These are phyloP conservation scores for Suillus subalutaceus DNA, from an alignment of 768 basidiomycete genomes.

Conservation along the genomic window DNA sequence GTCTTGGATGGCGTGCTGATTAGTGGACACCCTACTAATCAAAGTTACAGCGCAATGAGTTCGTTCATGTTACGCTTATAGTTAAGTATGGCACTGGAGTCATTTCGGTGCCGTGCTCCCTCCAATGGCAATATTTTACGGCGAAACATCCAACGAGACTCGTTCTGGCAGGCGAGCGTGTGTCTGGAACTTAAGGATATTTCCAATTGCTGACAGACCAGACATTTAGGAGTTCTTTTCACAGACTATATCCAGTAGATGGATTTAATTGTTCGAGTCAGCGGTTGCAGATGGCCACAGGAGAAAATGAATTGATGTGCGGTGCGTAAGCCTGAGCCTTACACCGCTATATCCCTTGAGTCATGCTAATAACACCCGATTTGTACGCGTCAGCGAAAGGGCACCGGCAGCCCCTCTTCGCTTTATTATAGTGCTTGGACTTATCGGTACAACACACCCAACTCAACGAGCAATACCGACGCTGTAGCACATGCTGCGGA, in stretches of 20 bases:
- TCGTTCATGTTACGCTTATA: conserved; percentile 56
- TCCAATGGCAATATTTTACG: conserved; percentile 12
- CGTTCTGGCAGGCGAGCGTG: conserved; percentile 45
- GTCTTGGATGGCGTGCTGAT: conserved; percentile 58
- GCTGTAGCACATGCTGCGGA: conserved; percentile 56
- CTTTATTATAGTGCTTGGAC: conserved; percentile 44
- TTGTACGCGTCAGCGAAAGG: conserved; percentile 38
- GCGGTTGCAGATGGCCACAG: conserved; percentile 48
- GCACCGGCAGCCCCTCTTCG: conserved; percentile 47
- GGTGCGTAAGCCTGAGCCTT: conserved; percentile 43
- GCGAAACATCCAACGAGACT: conserved; percentile 65
- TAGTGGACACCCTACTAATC: conserved; percentile 52
- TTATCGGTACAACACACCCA: conserved; percentile 56
- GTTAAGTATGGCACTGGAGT: conserved; percentile 46
- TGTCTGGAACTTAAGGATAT: conserved; percentile 39
- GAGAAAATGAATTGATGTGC: conserved; percentile 53
- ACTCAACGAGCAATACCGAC: conserved; percentile 42
- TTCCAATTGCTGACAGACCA: conserved; percentile 46
- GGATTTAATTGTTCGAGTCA: conserved; percentile 47
- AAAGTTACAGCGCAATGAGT: conserved; percentile 46
- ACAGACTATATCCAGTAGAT: conserved; percentile 42
- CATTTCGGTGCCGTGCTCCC: conserved; percentile 3
- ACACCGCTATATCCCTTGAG: background rate
- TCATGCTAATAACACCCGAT: background rate
- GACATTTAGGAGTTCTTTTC: conserved; percentile 42